Percentiles rank a stretch among this genome's conserved stretches.
These are phyloP conservation scores for Polychytrium aggregatum DNA, from an alignment of 192 early-diverging fungal genomes.

Conservation along the genomic window DNA sequence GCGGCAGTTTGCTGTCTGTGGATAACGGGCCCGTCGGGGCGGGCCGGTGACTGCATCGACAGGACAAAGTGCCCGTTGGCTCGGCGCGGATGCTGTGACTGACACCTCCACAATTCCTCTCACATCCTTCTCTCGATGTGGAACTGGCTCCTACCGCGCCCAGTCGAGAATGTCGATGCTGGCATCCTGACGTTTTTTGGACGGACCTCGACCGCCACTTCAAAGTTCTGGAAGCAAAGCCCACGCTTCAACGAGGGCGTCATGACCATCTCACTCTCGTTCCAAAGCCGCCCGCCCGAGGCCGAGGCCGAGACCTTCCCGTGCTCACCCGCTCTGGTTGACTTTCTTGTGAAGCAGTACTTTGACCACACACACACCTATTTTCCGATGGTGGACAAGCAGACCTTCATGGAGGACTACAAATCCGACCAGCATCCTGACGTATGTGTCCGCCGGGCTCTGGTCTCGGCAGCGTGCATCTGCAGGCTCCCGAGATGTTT, in stretches of 20 bases:
- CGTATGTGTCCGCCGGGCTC: too few relatives aligned
- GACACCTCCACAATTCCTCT: too few relatives aligned
- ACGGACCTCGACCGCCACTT: slow-evolving; percentile 24
- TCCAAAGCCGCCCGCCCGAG: slow-evolving; percentile 20
- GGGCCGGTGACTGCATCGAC: too few relatives aligned
- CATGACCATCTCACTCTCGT: slow-evolving; percentile 31
- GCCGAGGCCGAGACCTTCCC: slow-evolving; percentile 20
- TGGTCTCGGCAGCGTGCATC: too few relatives aligned
- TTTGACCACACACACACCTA: slow-evolving; percentile 38
- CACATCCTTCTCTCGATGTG: too few relatives aligned
- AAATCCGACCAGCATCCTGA: too few relatives aligned
- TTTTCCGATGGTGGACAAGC: slow-evolving; percentile 32
- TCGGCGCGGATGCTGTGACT: too few relatives aligned
- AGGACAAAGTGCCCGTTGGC: too few relatives aligned
- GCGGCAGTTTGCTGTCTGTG: too few relatives aligned
- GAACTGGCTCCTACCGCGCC: too few relatives aligned
- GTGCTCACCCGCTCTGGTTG: slow-evolving; percentile 26
- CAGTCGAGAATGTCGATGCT: slow-evolving; percentile 25
- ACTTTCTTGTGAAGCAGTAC: slow-evolving; percentile 32
- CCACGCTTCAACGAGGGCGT: slow-evolving; percentile 31
- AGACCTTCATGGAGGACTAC: slow-evolving; percentile 18
- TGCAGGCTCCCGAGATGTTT: too few relatives aligned
- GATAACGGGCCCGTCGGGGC: too few relatives aligned
- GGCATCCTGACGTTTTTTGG: slow-evolving; percentile 35
- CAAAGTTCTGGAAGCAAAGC: slow-evolving; percentile 17